Evolutionary conservation across 352 stramenopile genomes (phyloP), one percentile per base, ranked within the genome.

Genomic region (Peronospora destructor): DNA sequence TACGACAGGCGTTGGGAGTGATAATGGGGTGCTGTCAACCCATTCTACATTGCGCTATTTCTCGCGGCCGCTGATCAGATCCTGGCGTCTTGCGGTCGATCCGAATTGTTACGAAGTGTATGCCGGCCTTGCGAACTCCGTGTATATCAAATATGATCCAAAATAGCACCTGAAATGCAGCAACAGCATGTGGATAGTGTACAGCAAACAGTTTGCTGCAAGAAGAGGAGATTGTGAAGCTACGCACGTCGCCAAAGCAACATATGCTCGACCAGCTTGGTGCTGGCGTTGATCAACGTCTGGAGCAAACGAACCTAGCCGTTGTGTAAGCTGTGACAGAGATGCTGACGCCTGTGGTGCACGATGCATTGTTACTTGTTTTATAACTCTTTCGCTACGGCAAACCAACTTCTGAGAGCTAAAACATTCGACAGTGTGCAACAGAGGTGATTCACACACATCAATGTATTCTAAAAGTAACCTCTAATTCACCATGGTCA

Each of bases 281-380:
- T 21, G 57, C 53, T 2, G 52, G 36, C 38, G 61, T 59, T 0
- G 51, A 42, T 14, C 48, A 71, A 50, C 35, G 68, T 2, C 48
- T 81, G 16, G 56, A 63, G 17, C 65, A 66, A 34, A 64, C 85
- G 32, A 58, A 72, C n/a, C 30, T 66, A 4, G 39, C 19, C 19
- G 19, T 21, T 21, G 19, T 62, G 1, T 53, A 35, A 16, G 45
- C 66, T 11, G 63, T 87, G 44, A 61, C 63, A 0, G 67, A 85
- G 28, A 61, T 76, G 19, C 19, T 85, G 10, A 44, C 58, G 1
- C 74, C 74, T 21, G 81, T 84, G 8, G 58, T 86, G 6, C 61
- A 63, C 32, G 74, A 83, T 6, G 70, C 82, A 8, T 45, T 85
- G n/a, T 42, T 86, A 37, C 55, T 84, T 6, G 56, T 80, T 87